A percentile compares a stretch with the other conserved stretches of the same genome.
Conservation (phyloP, 257 asterid genomes). For the Nicotiana knightiana region DNA sequence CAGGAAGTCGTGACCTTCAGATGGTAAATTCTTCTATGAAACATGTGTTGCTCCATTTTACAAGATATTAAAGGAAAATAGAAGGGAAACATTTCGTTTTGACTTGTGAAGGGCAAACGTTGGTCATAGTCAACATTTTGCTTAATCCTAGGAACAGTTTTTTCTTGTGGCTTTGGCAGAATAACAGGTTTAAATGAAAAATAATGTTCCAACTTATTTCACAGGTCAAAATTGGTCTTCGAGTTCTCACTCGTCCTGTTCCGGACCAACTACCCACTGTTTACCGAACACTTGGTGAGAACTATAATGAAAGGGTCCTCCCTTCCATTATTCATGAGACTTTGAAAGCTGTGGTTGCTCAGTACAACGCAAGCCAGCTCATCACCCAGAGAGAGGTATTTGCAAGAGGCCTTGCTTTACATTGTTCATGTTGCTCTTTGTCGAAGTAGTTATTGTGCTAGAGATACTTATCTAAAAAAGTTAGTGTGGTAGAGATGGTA, state of each 20-base stretch:
- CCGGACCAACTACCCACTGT: slow-evolving; percentile 77
- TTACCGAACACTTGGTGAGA: slow-evolving; percentile 75
- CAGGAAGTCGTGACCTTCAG: slow-evolving; percentile 96
- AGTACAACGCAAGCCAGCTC: slow-evolving; percentile 88
- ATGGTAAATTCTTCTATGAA: slow-evolving; percentile 40
- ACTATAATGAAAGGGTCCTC: slow-evolving; percentile 76
- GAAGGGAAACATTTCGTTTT: neutral
- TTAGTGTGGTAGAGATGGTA: neutral
- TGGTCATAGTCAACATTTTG: neutral
- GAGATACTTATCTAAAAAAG: neutral
- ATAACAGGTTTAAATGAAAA: neutral
- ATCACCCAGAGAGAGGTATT: slow-evolving; percentile 90
- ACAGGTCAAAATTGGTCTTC: slow-evolving; percentile 87
- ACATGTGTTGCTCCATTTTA: neutral
- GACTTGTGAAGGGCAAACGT: neutral
- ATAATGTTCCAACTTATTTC: slow-evolving; percentile 4
- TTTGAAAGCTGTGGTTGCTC: slow-evolving; percentile 86
- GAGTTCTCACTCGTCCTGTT: slow-evolving; percentile 83
- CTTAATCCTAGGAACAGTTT: neutral
- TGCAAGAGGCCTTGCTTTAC: slow-evolving; percentile 5
- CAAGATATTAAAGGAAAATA: neutral
- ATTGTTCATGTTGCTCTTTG: neutral
- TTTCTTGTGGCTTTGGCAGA: neutral
- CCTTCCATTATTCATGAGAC: slow-evolving; percentile 91
- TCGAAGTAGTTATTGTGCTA: neutral